Evolutionary conservation across 208 protist genomes (phyloP), one percentile per base, ranked within the genome.

Genomic region (Crithidia expoeki): DNA sequence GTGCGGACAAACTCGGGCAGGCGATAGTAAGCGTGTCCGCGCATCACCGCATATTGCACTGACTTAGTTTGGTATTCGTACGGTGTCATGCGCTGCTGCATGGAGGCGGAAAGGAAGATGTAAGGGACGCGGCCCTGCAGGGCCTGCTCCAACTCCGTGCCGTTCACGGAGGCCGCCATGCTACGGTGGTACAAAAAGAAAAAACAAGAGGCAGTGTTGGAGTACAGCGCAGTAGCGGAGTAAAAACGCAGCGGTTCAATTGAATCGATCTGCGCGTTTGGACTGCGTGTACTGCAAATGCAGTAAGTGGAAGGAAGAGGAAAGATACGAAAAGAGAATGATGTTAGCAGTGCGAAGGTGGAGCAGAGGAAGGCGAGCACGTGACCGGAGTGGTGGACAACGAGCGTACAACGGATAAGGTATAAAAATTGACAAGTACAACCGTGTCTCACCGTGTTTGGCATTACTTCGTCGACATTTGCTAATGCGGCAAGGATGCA

Each of bases 61-160:
- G 53, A 66, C 28, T 77, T 76, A 2, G 47, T 68, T 27, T 83
- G 69, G 57, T 93, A 95, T 42, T 84, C 84, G 32, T 71, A 55
- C 52, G 71, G 55, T 7, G 73, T 86, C 46, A 91, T 60, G 25
- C 84, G 85, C 74, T 93, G 89, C 30, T 84, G 86, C 36, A 95
- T 80, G 14, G 85, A 74, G n/a, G 72, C 60, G 42, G 75, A 60
- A 3, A 95, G 76, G 0, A 75, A 60, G 42, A 53, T 51, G 74
- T 95, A 95, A 21, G 87, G 81, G 14, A 85, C 52, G 7, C 79
- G 75, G 42, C 55, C 67, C 53, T 77, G 78, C 33, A 95, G 53
- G 1, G 87, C 85, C 72, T 85, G 68, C 67, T 86, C 76, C 32
- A 95, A 66, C 53, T 92, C 89, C 11, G 71, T 27, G n/a, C 66